Conservation (phyloP, 2,329 filamentous ascomycete species). For the Nigrograna mackinnonii region DNA sequence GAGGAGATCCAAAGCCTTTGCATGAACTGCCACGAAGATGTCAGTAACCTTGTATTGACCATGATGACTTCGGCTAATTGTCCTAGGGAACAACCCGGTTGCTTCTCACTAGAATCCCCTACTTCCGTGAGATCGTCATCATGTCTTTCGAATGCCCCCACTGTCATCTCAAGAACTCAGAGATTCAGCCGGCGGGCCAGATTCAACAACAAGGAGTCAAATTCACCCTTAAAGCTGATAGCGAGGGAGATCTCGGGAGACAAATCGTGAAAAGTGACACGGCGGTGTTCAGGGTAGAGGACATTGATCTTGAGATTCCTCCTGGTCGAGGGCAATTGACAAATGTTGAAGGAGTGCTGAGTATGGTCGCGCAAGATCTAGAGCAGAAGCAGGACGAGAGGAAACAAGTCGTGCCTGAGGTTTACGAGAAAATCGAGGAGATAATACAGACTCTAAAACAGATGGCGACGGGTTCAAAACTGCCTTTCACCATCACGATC, state of each 20-base stretch:
- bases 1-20: slow-evolving; percentile 59
- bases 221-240: slow-evolving; percentile 80
- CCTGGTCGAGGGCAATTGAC: slow-evolving; percentile 88
- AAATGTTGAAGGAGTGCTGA: slow-evolving; percentile 88
- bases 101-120: slow-evolving; percentile 89
- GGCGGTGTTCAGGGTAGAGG: slow-evolving; percentile 82
- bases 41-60: slow-evolving; percentile 18
- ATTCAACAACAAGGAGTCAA: slow-evolving; percentile 87
- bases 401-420: slow-evolving; percentile 75
- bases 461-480: slow-evolving; percentile 76
- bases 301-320: slow-evolving; percentile 91
- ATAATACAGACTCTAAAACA: slow-evolving; percentile 74
- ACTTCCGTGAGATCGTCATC: slow-evolving; percentile 95
- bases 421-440: slow-evolving; percentile 75
- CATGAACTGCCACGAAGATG: slow-evolving; percentile 59
- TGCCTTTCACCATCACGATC: slow-evolving; percentile 85
- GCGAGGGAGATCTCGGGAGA: slow-evolving; percentile 74
- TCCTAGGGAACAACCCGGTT: slow-evolving; percentile 80
- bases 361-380: slow-evolving; percentile 77
- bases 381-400: slow-evolving; percentile 80
- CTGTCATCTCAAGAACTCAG: slow-evolving; percentile 88
- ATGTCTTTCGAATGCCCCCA: slow-evolving; percentile 95
- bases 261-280: slow-evolving; percentile 93
- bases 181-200: slow-evolving; percentile 88
- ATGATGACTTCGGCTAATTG: slow-evolving; percentile 20